Conservation (phyloP, 225 moss, liverwort and hornwort genomes). For the Pseudoscleropodium purum region DNA sequence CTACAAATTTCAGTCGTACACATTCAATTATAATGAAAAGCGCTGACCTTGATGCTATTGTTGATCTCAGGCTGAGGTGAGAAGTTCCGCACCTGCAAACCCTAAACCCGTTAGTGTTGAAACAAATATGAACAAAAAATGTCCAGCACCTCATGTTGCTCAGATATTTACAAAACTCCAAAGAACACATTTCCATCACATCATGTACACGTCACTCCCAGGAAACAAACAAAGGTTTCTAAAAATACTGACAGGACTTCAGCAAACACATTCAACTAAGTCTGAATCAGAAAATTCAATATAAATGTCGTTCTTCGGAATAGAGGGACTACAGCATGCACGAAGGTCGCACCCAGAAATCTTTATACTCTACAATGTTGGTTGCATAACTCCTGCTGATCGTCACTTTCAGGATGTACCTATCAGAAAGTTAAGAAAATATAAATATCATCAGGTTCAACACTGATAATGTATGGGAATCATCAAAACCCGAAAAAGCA, state of each 20-base stretch:
- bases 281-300: neutral
- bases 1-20: neutral
- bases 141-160: neutral
- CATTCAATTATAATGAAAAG: neutral
- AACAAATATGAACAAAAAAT: neutral
- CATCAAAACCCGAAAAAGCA: neutral
- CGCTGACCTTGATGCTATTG: conserved; percentile 84
- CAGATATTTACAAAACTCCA: neutral
- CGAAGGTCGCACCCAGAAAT: conserved; percentile 70
- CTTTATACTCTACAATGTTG: conserved; percentile 95
- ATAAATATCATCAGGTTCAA: neutral
- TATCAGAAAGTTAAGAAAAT: conserved; percentile 8
- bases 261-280: neutral
- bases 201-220: neutral
- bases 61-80: conserved; percentile 84
- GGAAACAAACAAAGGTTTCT: neutral
- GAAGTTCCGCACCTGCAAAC: conserved; percentile 69
- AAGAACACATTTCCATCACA: neutral
- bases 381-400: conserved; percentile 98
- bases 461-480: neutral
- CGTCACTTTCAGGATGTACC: conserved; percentile 96
- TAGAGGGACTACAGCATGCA: neutral
- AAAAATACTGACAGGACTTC: neutral
- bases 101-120: neutral
- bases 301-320: neutral